These are phyloP conservation scores for Aurifilum marmelostoma DNA, from an alignment of 2,329 filamentous ascomycete species.

Conservation along the genomic window DNA sequence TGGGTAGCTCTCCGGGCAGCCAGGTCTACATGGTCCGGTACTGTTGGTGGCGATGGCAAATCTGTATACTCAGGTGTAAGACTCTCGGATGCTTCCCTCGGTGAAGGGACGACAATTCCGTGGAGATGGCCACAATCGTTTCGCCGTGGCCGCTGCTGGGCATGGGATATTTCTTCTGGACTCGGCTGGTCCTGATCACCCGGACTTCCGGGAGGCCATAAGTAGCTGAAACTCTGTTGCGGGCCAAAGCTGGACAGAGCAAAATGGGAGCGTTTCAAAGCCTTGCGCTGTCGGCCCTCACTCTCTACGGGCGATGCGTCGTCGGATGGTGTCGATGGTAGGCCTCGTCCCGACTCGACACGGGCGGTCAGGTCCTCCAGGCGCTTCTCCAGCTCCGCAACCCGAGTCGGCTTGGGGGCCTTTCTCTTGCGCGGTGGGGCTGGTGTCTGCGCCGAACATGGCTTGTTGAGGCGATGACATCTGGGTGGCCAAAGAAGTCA, in stretches of 20 bases:
- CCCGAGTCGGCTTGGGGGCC: slow-evolving; percentile 50
- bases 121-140: not conserved
- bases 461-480: slow-evolving; percentile 52
- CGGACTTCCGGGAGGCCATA: slow-evolving; percentile 1
- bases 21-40: not conserved
- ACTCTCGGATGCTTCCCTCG: not conserved
- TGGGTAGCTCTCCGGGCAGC: not conserved
- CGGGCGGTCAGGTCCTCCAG: slow-evolving; percentile 53
- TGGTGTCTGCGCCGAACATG: slow-evolving; percentile 51
- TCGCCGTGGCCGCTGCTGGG: not conserved
- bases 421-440: slow-evolving; percentile 53
- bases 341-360: slow-evolving; percentile 38
- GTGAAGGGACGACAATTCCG: not conserved
- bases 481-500: slow-evolving; percentile 35
- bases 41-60: not conserved
- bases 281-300: not conserved
- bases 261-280: not conserved
- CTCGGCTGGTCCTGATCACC: not conserved
- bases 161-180: not conserved
- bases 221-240: not conserved
- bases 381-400: slow-evolving; percentile 54
- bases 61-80: not conserved
- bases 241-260: not conserved
- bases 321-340: slow-evolving; percentile 31
- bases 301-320: slow-evolving; percentile 6